Base-by-base conservation (phyloP, 139 green algal species). In the Gonium pectorale region DNA sequence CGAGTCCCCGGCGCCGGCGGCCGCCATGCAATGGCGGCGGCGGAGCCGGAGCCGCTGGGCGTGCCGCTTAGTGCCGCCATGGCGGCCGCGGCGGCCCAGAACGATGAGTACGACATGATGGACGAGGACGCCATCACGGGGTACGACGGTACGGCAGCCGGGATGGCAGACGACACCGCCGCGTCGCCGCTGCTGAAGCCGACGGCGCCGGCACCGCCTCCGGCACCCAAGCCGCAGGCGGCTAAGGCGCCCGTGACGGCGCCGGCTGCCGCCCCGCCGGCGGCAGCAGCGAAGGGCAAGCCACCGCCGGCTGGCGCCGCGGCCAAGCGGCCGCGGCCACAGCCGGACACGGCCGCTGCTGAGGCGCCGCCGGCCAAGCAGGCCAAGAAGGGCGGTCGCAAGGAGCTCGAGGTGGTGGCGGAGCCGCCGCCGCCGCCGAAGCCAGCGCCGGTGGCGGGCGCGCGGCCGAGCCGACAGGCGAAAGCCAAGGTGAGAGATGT, bases 401-500 rank as follows among this genome's bases (percentile, higher is more conserved):
- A 43, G 44, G 69, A 5, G n/a, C n/a, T n/a, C n/a, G n/a, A 1
- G 56, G 56, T 33, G n/a, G 6, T 19, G 19, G 70, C 38, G 0
- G 38, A 13, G 38, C 38, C 66, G 5, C 40, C 29, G 13, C 2
- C 74, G 41, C 73, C 37, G 40, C 26, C 38, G 38, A 9, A 35
- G 8, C 37, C 9, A 15, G 13, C 74, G n/a, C 26, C 54, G 17
- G 29, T 29, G 2, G 33, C 41, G 9, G 0, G 1, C 2, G 62
- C 31, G 5, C 62, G 59, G 1, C 77, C 77, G 2, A 26, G 51
- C 26, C 31, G 77, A 3, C 77, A 64, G 22, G 77, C 77, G n/a
- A 83, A 83, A 26, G 77, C 63, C 29, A 83, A 83, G 77, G 77
- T 83, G 49, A 0, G n/a, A n/a, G n/a, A n/a, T n/a, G n/a, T n/a